A percentile compares a stretch with the other conserved stretches of the same genome.
phyloP scores from a whole-genome alignment of 768 basidiomycete species.

The Candolleomyces efflorescens region DNA sequence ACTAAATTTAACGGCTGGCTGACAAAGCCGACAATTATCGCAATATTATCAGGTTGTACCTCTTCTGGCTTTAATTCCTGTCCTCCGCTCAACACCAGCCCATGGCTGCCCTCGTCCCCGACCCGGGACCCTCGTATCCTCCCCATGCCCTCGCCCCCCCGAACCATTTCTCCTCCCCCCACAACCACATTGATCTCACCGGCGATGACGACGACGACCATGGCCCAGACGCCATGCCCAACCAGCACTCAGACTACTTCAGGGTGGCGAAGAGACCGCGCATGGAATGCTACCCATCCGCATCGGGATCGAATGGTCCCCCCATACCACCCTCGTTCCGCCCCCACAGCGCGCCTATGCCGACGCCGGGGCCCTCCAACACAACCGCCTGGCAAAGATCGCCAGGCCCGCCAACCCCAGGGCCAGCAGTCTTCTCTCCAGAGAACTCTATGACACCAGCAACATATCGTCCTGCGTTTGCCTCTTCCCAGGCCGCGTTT shows the following conservation, averaged over 20 bases:
- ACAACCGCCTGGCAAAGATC: slow-evolving; percentile 10
- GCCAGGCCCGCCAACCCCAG: neutral
- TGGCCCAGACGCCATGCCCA: slow-evolving; percentile 1
- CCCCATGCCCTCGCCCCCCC: slow-evolving; percentile 20
- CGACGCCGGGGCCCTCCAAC: neutral
- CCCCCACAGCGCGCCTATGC: neutral
- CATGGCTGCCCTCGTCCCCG: slow-evolving; percentile 21
- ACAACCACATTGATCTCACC: slow-evolving; percentile 67
- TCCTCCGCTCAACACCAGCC: slow-evolving; percentile 12
- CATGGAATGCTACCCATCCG: slow-evolving; percentile 24
- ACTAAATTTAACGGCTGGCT: neutral
- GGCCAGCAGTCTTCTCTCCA: neutral
- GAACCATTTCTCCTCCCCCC: slow-evolving; percentile 30
- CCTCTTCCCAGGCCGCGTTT: slow-evolving; percentile 1
- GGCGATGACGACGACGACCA: slow-evolving; percentile 59
- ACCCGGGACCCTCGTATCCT: slow-evolving; percentile 26
- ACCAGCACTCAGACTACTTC: slow-evolving; percentile 19
- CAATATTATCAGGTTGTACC: neutral
- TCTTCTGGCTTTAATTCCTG: neutral
- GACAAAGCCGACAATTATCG: neutral
- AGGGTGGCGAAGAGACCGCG: slow-evolving; percentile 41
- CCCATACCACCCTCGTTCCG: neutral
- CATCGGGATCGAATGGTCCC: neutral
- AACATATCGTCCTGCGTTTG: slow-evolving; percentile 9
- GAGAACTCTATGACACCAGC: neutral